phyloP scores from a whole-genome alignment of 108 stramenopile species.

The Pseudonitzschia multistriata region DNA sequence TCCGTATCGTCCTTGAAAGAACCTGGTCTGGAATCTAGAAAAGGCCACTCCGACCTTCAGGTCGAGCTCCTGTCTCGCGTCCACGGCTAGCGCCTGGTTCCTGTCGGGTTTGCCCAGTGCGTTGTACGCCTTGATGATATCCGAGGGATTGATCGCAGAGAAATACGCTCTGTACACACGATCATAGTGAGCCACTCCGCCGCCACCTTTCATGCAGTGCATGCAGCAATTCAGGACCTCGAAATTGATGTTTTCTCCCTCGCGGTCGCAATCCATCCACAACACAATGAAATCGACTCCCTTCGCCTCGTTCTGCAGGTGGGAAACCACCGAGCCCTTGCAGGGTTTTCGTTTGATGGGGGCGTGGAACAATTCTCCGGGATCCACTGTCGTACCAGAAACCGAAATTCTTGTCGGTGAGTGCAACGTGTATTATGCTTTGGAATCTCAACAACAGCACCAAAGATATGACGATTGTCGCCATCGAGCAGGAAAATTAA shows the following conservation, averaged over 20 bases:
- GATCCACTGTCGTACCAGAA: slow-evolving; percentile 53
- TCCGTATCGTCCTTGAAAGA: slow-evolving; percentile 89
- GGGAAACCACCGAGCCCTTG: slow-evolving; percentile 77
- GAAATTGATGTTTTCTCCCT: slow-evolving; percentile 96
- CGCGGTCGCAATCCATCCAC: slow-evolving; percentile 97
- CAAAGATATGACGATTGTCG: not conserved
- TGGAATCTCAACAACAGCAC: no score
- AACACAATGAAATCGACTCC: slow-evolving; percentile 82
- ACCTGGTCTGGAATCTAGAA: slow-evolving; percentile 93
- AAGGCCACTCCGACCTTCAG: slow-evolving; percentile 95
- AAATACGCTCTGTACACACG: slow-evolving; percentile 94
- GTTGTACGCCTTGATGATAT: slow-evolving; percentile 87
- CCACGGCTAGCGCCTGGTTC: slow-evolving; percentile 86
- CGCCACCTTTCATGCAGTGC: slow-evolving; percentile 58
- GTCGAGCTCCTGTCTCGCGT: slow-evolving; percentile 96
- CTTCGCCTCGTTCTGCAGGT: slow-evolving; percentile 72
- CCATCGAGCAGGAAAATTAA: no score
- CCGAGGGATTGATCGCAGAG: slow-evolving; percentile 90
- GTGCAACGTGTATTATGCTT: no score
- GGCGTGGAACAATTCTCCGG: slow-evolving; percentile 85
- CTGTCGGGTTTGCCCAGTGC: slow-evolving; percentile 80
- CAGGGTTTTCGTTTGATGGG: slow-evolving; percentile 71
- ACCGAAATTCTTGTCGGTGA: not conserved
- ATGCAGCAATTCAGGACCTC: slow-evolving; percentile 89
- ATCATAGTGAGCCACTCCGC: slow-evolving; percentile 51